Base-by-base conservation (phyloP, 805 yeast genomes). In the Jamesozyma hellenica region DNA sequence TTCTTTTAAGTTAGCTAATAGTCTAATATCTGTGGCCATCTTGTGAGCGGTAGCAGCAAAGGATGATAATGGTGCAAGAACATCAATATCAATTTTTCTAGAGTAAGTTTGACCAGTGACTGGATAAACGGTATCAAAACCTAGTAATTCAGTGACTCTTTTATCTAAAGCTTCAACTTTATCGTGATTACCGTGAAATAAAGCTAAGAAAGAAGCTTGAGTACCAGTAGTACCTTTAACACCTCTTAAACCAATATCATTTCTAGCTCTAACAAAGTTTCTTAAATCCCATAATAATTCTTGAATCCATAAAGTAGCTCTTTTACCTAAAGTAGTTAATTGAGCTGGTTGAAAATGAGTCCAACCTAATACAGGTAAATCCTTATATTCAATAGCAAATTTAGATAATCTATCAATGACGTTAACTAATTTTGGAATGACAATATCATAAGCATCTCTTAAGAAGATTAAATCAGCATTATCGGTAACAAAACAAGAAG, bases 341-440 rank as follows among this genome's bases (percentile, higher is more conserved):
- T 92, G 98, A 39, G 98, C 98, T 13, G 98, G 98, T 71, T 92
- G 98, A 77, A 92, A 92, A 66, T 92, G 98, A 42, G 98, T 92
- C 97, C 97, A 92, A 28, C 98, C 98, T 50, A 92, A 74, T 33
- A 88, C 96, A 28, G 98, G 97, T 65, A 88, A 65, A 64, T 92
- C 97, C 69, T 92, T 92, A 72, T 90, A 77, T 63, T 83, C 77
- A 48, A 86, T 60, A 34, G 98, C 97, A 63, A 92, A 92, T 60
- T 82, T 69, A 44, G 86, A 66, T 61, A 92, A 71, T 65, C 95
- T 77, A 71, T 88, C 82, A 53, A 92, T 92, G 49, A 92, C 97
- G 55, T 92, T 92, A 53, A 87, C 97, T 53, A 92, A 74, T 66
- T 92, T 92, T 47, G 95, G 96, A 60, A 92, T 87, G 54, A 92